Conservation (phyloP, 106 monocot species). For the Platanthera guangdongensis region DNA sequence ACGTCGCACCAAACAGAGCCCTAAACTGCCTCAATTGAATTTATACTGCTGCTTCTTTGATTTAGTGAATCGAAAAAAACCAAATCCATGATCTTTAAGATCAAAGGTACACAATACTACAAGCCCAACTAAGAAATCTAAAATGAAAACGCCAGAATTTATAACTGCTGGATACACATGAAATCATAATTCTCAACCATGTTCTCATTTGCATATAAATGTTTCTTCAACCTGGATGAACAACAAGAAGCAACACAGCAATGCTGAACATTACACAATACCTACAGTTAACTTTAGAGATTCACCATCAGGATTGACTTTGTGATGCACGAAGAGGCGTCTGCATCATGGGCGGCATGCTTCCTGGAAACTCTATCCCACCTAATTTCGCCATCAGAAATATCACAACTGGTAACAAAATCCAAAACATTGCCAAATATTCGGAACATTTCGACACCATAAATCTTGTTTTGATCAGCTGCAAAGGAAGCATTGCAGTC, state of each 20-base stretch:
- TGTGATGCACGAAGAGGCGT: constrained; percentile 27
- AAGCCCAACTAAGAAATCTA: no score
- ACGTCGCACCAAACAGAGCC: no score
- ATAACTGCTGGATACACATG: no score
- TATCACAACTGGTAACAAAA: constrained; percentile 60
- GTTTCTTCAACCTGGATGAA: no score
- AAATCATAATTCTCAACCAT: no score
- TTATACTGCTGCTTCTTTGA: no score
- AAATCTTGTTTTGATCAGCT: constrained; percentile 44
- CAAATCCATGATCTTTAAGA: no score
- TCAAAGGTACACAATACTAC: no score
- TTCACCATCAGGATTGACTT: constrained; percentile 52
- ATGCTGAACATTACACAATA: background rate
- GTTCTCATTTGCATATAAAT: no score
- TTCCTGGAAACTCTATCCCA: constrained; percentile 60
- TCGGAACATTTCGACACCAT: constrained; percentile 76
- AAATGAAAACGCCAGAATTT: no score
- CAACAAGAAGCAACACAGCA: background rate
- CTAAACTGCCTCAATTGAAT: no score
- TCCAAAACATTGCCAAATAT: constrained; percentile 77
- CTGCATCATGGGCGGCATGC: constrained; percentile 38
- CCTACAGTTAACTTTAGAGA: constrained; percentile 16
- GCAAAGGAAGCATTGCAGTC: constrained; percentile 53
- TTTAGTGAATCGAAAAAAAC: no score
- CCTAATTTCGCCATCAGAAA: constrained; percentile 27